phyloP scores from a whole-genome alignment of 2,329 filamentous ascomycete species.

The Sporothrix brasiliensis region DNA sequence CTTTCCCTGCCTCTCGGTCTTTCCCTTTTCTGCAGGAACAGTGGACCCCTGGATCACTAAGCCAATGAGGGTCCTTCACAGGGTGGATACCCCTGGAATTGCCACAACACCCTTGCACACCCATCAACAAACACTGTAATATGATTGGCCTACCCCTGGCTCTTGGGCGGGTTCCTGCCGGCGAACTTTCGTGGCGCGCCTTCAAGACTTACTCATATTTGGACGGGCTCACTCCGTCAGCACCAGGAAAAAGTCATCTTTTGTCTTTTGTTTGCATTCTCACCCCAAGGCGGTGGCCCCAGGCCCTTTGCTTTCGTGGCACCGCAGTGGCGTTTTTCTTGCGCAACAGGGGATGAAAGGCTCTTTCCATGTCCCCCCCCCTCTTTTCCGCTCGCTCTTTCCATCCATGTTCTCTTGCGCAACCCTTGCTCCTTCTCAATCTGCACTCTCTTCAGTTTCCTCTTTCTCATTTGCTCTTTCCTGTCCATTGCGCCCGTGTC shows the following conservation, averaged over 20 bases:
- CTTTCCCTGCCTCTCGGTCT: not conserved
- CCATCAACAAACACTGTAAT: not conserved
- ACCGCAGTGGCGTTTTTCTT: constrained; percentile 14
- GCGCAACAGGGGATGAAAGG: not conserved
- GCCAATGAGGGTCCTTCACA: not conserved
- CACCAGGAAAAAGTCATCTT: not conserved
- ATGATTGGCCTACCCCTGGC: constrained; percentile 28
- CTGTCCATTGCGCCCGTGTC: no score
- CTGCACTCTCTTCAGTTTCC: not conserved
- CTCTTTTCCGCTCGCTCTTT: not conserved
- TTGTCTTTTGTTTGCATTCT: constrained; percentile 2
- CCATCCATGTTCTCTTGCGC: not conserved
- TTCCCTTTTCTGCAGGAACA: constrained; percentile 19
- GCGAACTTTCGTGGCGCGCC: constrained; percentile 25
- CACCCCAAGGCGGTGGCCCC: not conserved
- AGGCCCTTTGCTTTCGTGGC: constrained; percentile 21
- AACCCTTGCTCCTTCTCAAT: not conserved
- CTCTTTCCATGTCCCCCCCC: not conserved
- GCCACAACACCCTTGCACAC: constrained; percentile 15
- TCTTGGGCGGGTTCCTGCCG: not conserved
- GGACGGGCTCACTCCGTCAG: not conserved
- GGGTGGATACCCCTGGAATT: constrained; percentile 25
- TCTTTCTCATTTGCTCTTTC: not conserved
- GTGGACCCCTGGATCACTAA: not conserved
- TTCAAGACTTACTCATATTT: not conserved